Percentiles rank a stretch among this genome's conserved stretches.
Evolutionary conservation across 495 filamentous ascomycete species (phyloP).

Genomic region (Pyrenula aspistea): DNA sequence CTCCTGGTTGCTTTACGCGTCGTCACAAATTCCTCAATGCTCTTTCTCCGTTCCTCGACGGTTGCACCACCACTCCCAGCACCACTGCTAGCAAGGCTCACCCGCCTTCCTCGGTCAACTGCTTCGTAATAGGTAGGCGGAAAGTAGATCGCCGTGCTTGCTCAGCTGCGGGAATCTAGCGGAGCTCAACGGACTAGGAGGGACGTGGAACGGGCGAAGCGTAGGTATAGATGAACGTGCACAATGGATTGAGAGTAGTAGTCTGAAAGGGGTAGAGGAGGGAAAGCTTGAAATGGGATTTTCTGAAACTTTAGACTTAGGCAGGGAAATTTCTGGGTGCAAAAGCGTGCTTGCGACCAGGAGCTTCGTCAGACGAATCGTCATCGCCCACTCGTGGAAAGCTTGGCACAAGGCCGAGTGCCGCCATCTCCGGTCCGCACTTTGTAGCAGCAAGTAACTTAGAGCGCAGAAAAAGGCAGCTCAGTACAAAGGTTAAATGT

Average conservation of each 20-base stretch:
- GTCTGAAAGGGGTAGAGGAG: too few species aligned
- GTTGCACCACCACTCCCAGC: neutral
- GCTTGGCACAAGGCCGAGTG: too few species aligned
- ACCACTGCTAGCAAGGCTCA: neutral
- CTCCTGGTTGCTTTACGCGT: neutral
- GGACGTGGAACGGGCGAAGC: too few species aligned
- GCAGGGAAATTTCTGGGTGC: neutral
- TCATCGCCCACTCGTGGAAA: neutral
- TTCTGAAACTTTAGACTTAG: too few species aligned
- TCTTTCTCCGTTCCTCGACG: neutral
- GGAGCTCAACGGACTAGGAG: too few species aligned
- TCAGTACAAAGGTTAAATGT: too few species aligned
- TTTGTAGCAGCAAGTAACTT: too few species aligned
- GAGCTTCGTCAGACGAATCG: neutral
- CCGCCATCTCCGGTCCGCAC: too few species aligned
- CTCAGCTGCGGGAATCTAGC: too few species aligned
- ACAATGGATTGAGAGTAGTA: too few species aligned
- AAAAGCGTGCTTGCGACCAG: neutral
- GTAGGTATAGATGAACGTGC: too few species aligned
- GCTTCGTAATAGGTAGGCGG: neutral
- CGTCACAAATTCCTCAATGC: neutral
- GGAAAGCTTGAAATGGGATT: constrained; percentile 1
- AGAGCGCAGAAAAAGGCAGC: too few species aligned
- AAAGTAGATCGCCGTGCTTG: neutral
- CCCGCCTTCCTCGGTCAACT: neutral